A percentile compares a stretch with the other conserved stretches of the same genome.
Evolutionary conservation across 768 basidiomycete genomes (phyloP).

Genomic region (Panaeolus papilionaceus): DNA sequence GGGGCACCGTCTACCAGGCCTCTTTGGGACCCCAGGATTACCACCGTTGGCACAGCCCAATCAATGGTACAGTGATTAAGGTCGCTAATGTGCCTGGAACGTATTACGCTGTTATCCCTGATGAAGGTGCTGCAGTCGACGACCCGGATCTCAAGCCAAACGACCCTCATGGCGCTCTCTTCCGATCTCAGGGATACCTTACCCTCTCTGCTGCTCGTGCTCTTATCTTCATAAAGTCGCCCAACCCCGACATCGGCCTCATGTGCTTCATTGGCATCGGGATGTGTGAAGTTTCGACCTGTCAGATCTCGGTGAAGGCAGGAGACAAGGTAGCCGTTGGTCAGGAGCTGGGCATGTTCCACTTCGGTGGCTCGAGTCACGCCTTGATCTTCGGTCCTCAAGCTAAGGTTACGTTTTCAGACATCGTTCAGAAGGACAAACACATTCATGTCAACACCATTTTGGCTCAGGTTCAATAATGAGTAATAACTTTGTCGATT

Average conservation of each 20-base stretch:
- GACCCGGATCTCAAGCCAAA: constrained; percentile 2
- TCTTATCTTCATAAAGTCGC: constrained; percentile 61
- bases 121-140: constrained; percentile 16
- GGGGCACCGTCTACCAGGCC: constrained; percentile 61
- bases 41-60: constrained; percentile 70
- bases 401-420: background rate
- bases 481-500: too few species aligned
- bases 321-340: constrained; percentile 57
- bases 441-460: background rate
- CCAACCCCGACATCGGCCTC: constrained; percentile 56
- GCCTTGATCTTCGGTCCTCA: constrained; percentile 21
- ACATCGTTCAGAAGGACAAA: background rate
- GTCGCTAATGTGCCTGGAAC: constrained; percentile 55
- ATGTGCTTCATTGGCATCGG: constrained; percentile 66
- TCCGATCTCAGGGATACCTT: constrained; percentile 24
- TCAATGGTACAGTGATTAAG: constrained; percentile 50
- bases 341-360: constrained; percentile 66
- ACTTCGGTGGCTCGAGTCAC: constrained; percentile 42
- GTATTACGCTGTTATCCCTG: constrained; percentile 46
- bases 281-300: constrained; percentile 68
- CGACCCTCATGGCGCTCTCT: constrained; percentile 21
- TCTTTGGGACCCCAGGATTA: constrained; percentile 61
- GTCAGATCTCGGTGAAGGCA: constrained; percentile 53
- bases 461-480: background rate
- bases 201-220: constrained; percentile 53